Conservation (phyloP, 2,329 filamentous ascomycete species). For the Reticulascus tulasneorum region DNA sequence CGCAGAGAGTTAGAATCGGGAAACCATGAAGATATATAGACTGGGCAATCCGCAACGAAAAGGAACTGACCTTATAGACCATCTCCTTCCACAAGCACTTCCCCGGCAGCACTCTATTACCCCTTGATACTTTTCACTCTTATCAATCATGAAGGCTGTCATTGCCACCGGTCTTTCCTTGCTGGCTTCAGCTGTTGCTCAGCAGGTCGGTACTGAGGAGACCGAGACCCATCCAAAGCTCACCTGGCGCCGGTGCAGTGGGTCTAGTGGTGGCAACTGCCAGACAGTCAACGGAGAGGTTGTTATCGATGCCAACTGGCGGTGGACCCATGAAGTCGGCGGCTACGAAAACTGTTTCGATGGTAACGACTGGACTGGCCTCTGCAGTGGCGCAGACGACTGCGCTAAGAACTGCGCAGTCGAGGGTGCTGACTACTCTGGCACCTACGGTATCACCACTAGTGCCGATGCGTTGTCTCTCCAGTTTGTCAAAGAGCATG, state of each 20-base stretch:
- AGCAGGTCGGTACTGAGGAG: conserved; percentile 19
- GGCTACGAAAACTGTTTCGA: too few relatives aligned
- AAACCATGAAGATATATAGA: too few relatives aligned
- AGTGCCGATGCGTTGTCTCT: conserved; percentile 39
- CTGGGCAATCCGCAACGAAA: too few relatives aligned
- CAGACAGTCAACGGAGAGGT: conserved; percentile 35
- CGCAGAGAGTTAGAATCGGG: too few relatives aligned
- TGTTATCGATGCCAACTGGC: conserved; percentile 46
- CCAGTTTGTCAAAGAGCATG: conserved; percentile 45
- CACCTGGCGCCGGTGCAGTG: conserved; percentile 21
- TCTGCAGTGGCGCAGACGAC: conserved; percentile 28
- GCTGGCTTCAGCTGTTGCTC: conserved; percentile 16
- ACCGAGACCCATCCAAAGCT: conserved; percentile 21
- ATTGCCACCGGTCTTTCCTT: conserved; percentile 14
- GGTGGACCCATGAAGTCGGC: conserved; percentile 39
- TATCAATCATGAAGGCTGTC: conserved; percentile 12
- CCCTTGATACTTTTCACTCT: background rate
- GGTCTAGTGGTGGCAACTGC: conserved; percentile 23
- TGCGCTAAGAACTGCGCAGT: conserved; percentile 37
- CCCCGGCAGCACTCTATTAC: too few relatives aligned
- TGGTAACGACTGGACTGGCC: conserved; percentile 26
- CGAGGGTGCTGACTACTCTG: conserved; percentile 38
- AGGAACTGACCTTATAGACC: too few relatives aligned
- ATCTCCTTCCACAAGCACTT: too few relatives aligned
- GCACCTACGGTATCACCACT: conserved; percentile 40